phyloP scores from a whole-genome alignment of 805 yeast species.

The Saturnispora sekii region DNA sequence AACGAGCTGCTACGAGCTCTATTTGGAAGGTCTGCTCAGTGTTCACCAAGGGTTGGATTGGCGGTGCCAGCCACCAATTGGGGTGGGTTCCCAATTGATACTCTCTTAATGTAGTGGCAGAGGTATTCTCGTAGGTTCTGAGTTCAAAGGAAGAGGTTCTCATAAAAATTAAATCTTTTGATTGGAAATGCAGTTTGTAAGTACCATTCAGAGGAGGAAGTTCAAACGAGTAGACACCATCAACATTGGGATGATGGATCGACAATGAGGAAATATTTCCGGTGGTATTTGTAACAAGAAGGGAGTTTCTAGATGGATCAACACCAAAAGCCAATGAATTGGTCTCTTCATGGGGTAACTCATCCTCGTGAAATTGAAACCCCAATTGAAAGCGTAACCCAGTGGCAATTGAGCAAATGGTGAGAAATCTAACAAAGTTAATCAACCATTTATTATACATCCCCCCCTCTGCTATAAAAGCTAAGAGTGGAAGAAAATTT shows the following conservation, averaged over 20 bases:
- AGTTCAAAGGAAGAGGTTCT: background rate
- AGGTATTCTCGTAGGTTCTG: background rate
- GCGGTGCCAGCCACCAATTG: too few species aligned
- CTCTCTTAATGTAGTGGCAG: background rate
- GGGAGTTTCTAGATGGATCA: conserved; percentile 4
- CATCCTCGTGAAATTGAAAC: background rate
- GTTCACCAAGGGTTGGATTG: too few species aligned
- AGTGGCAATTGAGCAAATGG: too few species aligned
- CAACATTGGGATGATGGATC: background rate
- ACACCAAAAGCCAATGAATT: background rate
- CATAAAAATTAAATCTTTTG: conserved; percentile 7
- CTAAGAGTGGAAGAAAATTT: background rate
- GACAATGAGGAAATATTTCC: background rate
- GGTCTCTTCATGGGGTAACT: too few species aligned
- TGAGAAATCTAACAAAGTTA: too few species aligned
- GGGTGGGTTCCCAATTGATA: background rate
- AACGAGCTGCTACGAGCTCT: background rate
- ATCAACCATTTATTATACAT: too few species aligned
- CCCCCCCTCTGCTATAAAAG: background rate
- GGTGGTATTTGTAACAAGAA: background rate
- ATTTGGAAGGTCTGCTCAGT: too few species aligned
- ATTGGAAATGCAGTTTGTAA: conserved; percentile 2
- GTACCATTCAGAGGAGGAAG: background rate
- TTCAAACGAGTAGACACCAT: background rate
- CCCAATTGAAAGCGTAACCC: background rate